phyloP scores from a whole-genome alignment of 2,329 filamentous ascomycete species.

The Coleophoma cylindrospora region DNA sequence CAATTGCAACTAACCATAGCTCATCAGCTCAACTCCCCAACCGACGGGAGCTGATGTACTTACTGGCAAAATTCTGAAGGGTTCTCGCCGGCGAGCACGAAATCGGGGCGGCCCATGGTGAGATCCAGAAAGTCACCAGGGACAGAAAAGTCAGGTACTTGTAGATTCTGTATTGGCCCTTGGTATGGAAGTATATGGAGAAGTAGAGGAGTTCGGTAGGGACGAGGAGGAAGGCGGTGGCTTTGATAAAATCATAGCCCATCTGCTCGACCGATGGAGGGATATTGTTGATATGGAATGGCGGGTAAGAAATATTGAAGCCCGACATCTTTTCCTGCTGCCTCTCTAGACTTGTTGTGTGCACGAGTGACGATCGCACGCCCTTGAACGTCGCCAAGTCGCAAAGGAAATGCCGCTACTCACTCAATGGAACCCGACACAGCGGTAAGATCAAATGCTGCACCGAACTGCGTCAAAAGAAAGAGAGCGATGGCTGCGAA shows the following conservation, averaged over 20 bases:
- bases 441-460: background rate
- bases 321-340: slow-evolving; percentile 9
- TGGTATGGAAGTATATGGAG: slow-evolving; percentile 24
- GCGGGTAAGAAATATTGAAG: slow-evolving; percentile 16
- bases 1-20: slow-evolving; percentile 26
- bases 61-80: slow-evolving; percentile 30
- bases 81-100: slow-evolving; percentile 24
- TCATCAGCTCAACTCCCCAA: background rate
- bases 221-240: slow-evolving; percentile 19
- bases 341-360: background rate
- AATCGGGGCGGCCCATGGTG: slow-evolving; percentile 24
- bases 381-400: background rate
- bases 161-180: slow-evolving; percentile 17
- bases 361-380: background rate
- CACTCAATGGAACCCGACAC: no score
- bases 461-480: background rate
- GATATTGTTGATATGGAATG: slow-evolving; percentile 10
- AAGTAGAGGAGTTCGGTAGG: slow-evolving; percentile 25
- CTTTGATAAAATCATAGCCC: slow-evolving; percentile 20
- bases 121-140: slow-evolving; percentile 19
- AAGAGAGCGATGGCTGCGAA: background rate
- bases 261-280: slow-evolving; percentile 17
- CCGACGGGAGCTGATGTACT: slow-evolving; percentile 3
- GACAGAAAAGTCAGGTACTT: slow-evolving; percentile 17
- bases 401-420: no score